A percentile compares a stretch with the other conserved stretches of the same genome.
phyloP scores from a whole-genome alignment of 139 green algal genomes.

The Chlorella sorokiniana region DNA sequence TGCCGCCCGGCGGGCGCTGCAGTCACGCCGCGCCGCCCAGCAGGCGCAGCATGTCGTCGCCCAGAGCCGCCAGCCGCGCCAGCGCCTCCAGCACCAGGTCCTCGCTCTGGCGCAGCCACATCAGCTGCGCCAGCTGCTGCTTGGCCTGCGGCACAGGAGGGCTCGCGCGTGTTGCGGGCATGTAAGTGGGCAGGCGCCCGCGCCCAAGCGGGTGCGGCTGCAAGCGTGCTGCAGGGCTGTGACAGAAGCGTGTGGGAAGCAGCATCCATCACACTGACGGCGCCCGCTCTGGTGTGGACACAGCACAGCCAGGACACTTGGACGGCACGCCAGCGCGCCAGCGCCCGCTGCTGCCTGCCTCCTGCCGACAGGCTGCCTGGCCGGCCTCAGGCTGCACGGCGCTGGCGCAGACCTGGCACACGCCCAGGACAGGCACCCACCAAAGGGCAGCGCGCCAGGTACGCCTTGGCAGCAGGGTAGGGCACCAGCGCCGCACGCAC shows the following conservation, averaged over 20 bases:
- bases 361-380: too few relatives aligned
- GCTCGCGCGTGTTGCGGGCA: neutral
- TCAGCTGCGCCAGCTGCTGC: conserved; percentile 59
- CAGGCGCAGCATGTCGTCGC: conserved; percentile 47
- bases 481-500: conserved; percentile 27
- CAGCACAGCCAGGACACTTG: too few relatives aligned
- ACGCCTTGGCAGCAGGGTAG: conserved; percentile 27
- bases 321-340: too few relatives aligned
- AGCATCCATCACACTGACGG: too few relatives aligned
- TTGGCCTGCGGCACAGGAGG: conserved; percentile 43
- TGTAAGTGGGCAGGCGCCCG: neutral
- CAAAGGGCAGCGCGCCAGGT: conserved; percentile 18
- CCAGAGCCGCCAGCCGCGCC: conserved; percentile 44
- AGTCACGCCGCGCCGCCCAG: neutral
- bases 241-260: too few relatives aligned
- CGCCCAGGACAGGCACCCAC: too few relatives aligned
- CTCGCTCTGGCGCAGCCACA: conserved; percentile 60
- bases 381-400: too few relatives aligned
- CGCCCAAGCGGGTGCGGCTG: neutral
- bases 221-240: too few relatives aligned
- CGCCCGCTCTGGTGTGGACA: too few relatives aligned
- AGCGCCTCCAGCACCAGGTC: conserved; percentile 55
- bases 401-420: too few relatives aligned
- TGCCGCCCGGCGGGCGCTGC: neutral
- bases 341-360: too few relatives aligned